These are phyloP conservation scores for Rhynchosporium graminicola DNA, from an alignment of 2,329 filamentous ascomycete species.

Conservation along the genomic window DNA sequence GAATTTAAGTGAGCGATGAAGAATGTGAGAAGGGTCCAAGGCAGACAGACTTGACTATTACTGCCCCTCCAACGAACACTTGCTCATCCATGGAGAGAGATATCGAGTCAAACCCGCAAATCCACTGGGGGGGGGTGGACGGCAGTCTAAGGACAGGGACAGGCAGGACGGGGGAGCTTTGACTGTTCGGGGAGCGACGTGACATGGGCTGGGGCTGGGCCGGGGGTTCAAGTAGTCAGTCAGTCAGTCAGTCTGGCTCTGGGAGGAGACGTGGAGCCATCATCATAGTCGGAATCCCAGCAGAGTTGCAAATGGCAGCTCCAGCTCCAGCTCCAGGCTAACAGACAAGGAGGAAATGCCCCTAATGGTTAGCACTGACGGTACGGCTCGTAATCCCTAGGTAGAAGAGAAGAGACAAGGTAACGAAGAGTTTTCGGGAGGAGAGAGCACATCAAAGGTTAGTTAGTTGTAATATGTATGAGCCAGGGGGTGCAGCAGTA, in stretches of 20 bases:
- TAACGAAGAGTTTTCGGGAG: neutral
- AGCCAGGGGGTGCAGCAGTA: neutral
- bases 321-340: neutral
- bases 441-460: neutral
- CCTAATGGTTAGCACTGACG: conserved; percentile 6
- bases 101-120: conserved; percentile 21
- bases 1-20: conserved; percentile 18
- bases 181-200: conserved; percentile 11
- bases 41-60: conserved; percentile 26
- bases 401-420: neutral
- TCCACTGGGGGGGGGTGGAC: conserved; percentile 10
- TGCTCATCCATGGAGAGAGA: conserved; percentile 10
- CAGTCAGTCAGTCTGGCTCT: neutral
- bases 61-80: conserved; percentile 23
- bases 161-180: conserved; percentile 1
- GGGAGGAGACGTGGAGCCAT: conserved; percentile 15
- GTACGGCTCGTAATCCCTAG: neutral
- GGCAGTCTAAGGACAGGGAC: conserved; percentile 3
- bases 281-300: conserved; percentile 6
- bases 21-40: conserved; percentile 23
- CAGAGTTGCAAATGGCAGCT: neutral
- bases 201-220: conserved; percentile 6
- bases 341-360: neutral
- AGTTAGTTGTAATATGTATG: neutral
- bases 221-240: neutral